phyloP scores from a whole-genome alignment of 306 rosid genomes.

The Rubus idaeus region DNA sequence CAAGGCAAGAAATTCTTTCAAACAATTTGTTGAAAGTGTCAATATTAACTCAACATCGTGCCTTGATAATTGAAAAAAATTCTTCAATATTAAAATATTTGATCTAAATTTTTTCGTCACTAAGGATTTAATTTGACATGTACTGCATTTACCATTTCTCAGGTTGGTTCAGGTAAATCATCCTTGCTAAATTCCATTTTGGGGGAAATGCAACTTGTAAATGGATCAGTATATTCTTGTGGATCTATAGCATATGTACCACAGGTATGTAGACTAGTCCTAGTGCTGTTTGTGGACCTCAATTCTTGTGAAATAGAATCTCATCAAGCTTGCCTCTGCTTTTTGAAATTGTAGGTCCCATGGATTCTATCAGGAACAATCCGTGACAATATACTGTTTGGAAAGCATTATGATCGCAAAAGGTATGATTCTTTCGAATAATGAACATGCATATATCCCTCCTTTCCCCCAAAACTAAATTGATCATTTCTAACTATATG shows the following conservation, averaged over 20 bases:
- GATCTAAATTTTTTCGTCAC: neutral
- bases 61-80: neutral
- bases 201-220: slow-evolving; percentile 64
- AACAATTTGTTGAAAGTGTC: neutral
- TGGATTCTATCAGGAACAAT: slow-evolving; percentile 95
- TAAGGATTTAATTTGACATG: neutral
- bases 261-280: slow-evolving; percentile 58
- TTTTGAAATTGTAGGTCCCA: slow-evolving; percentile 62
- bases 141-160: slow-evolving; percentile 28
- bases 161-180: slow-evolving; percentile 99
- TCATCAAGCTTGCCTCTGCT: slow-evolving; percentile 25
- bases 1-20: neutral
- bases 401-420: slow-evolving; percentile 62
- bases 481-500: neutral
- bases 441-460: neutral
- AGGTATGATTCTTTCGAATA: slow-evolving; percentile 46
- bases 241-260: slow-evolving; percentile 85
- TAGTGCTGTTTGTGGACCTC: slow-evolving; percentile 8
- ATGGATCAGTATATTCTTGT: slow-evolving; percentile 57
- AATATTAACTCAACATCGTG: neutral
- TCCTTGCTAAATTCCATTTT: slow-evolving; percentile 75
- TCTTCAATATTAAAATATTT: neutral
- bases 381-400: slow-evolving; percentile 86
- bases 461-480: neutral
- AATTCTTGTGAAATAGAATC: slow-evolving; percentile 18